Evolutionary conservation across 1,284 basidiomycete genomes (phyloP), one percentile per base, ranked within the genome.

Genomic region (Inonotus obliquus): DNA sequence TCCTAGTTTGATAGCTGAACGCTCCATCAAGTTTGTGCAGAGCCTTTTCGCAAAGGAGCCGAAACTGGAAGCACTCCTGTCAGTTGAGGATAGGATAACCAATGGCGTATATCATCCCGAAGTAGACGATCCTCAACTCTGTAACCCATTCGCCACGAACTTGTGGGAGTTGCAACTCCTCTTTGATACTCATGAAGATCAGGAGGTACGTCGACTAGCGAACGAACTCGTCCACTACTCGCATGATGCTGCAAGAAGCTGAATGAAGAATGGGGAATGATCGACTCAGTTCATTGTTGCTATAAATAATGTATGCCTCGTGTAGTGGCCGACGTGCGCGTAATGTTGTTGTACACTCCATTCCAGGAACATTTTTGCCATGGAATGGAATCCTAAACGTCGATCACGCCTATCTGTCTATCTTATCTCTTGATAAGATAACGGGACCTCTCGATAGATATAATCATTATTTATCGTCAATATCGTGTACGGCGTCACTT

Each of bases 61-160:
- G 17, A 88, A 86, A 72, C 80, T 98, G 13, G 91, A 92, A 71
- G 89, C 87, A 38, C 77, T 98, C 65, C 76, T 99, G 39, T 86
- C 89, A 61, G 92, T 91, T 0, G 92, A 94, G 69, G 96, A 98
- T 73, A 80, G 92, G 63, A 84, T 84, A 49, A 82, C 81, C 60
- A 87, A 94, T 72, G 94, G 93, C 6, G 78, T 90, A 44, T 95
- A 94, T 73, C 84, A 88, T 44, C 83, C 88, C 1, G 89, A 90
- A 63, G 77, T 94, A 51, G 90, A 94, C 68, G 94, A 97, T 75
- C 93, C 93, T 49, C 90, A 95, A 70, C 76, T 96, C 54, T 82
- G 81, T 67, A 84, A 87, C 72, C 80, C 90, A 56, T 87, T 91
- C 68, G 87, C 83, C 60, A 82, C 86, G 27, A 83, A 80, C 23